phyloP scores from a whole-genome alignment of 495 filamentous ascomycete species.

The Aspergillus haitiensis region DNA sequence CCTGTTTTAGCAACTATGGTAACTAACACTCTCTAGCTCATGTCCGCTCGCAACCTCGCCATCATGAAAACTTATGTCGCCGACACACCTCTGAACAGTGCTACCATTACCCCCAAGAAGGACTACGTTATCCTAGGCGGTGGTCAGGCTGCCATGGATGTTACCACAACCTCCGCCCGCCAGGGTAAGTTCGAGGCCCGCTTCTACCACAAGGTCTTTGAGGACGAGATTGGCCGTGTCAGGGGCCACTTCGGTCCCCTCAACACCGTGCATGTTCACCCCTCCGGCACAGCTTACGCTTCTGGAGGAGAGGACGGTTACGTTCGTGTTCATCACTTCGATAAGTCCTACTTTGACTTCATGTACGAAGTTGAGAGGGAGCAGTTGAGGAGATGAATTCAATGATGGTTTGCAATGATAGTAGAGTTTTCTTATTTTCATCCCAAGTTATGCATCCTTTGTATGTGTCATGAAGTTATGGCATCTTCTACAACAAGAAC shows the following conservation, averaged over 20 bases:
- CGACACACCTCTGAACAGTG: conserved; percentile 97
- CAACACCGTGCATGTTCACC: conserved; percentile 86
- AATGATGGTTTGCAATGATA: conserved; percentile 20
- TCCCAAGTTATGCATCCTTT: conserved; percentile 35
- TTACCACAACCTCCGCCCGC: conserved; percentile 89
- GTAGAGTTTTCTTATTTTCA: conserved; percentile 17
- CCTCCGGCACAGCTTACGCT: conserved; percentile 85
- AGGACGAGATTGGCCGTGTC: conserved; percentile 96
- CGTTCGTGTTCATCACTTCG: conserved; percentile 97
- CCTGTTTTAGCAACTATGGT: conserved; percentile 6
- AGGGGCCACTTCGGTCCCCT: conserved; percentile 95
- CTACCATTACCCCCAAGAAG: conserved; percentile 89
- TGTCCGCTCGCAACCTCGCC: conserved; percentile 79
- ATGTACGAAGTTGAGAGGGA: conserved; percentile 94
- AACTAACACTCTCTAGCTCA: conserved; percentile 53
- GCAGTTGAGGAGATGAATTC: conserved; percentile 47
- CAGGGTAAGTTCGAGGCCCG: conserved; percentile 99
- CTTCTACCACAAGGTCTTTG: conserved; percentile 99
- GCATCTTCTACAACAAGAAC: conserved; percentile 27
- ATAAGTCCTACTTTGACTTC: conserved; percentile 98
- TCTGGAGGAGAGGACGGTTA: conserved; percentile 98
- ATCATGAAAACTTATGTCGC: conserved; percentile 87
- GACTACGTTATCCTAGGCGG: conserved; percentile 96
- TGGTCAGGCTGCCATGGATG: conserved; percentile 98
- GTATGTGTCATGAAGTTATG: conserved; percentile 49